Evolutionary conservation across 75 land plant species (phyloP).

Genomic region (Pseudotsuga menziesii): DNA sequence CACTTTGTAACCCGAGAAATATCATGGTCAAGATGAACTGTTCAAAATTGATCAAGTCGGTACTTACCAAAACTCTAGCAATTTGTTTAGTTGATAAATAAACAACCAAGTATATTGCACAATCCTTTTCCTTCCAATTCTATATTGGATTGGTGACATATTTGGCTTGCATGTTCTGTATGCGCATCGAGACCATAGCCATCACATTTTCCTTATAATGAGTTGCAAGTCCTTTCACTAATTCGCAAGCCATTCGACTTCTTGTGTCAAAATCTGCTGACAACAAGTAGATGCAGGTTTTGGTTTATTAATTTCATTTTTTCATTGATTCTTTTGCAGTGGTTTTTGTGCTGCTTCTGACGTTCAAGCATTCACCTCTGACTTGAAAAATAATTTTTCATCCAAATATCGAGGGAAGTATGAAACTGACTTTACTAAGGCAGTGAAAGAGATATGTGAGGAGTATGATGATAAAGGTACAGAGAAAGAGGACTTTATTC

Average conservation of each 20-base stretch:
- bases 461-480: too few species aligned
- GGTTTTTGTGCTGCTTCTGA: too few species aligned
- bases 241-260: constrained; percentile 93
- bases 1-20: constrained; percentile 70
- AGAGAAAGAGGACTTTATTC: too few species aligned
- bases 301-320: too few species aligned
- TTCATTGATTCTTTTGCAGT: too few species aligned
- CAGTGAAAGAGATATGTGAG: too few species aligned
- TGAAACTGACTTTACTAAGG: too few species aligned
- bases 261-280: constrained; percentile 91
- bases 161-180: constrained; percentile 49
- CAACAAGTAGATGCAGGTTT: too few species aligned
- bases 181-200: constrained; percentile 43
- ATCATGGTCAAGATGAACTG: constrained; percentile 71
- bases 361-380: too few species aligned
- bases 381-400: too few species aligned
- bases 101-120: constrained; percentile 89
- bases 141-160: constrained; percentile 60
- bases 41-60: constrained; percentile 74
- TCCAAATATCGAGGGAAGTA: too few species aligned
- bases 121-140: constrained; percentile 93
- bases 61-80: constrained; percentile 41
- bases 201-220: constrained; percentile 76
- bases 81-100: constrained; percentile 71
- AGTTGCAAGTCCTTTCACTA: constrained; percentile 80